These are phyloP conservation scores for Cubamyces lactineus DNA, from an alignment of 768 basidiomycete species.

Conservation along the genomic window DNA sequence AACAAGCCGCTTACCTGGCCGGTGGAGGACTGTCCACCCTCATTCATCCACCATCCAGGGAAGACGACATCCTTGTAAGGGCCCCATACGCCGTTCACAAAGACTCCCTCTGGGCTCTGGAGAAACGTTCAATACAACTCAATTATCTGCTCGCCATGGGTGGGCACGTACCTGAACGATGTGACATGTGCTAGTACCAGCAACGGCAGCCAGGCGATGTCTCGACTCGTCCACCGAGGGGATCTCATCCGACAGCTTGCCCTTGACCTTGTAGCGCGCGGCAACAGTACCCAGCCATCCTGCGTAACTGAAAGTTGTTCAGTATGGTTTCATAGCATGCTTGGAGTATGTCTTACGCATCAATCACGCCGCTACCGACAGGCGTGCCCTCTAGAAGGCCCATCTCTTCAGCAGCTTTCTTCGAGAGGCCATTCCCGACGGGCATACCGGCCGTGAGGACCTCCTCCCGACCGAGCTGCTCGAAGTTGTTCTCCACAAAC, in stretches of 20 bases:
- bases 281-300: slow-evolving; percentile 98
- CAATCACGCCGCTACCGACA: slow-evolving; percentile 94
- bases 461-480: slow-evolving; percentile 69
- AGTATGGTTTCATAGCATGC: slow-evolving; percentile 2
- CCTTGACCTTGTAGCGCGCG: slow-evolving; percentile 61
- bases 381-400: slow-evolving; percentile 86
- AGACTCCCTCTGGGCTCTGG: slow-evolving; percentile 79
- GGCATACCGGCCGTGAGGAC: slow-evolving; percentile 85
- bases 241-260: slow-evolving; percentile 49
- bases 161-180: slow-evolving; percentile 72
- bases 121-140: neutral
- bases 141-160: neutral
- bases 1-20: slow-evolving; percentile 64
- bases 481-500: slow-evolving; percentile 69
- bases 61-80: slow-evolving; percentile 91
- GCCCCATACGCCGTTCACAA: slow-evolving; percentile 93
- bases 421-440: slow-evolving; percentile 81
- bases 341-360: slow-evolving; percentile 64
- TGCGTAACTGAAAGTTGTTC: slow-evolving; percentile 61
- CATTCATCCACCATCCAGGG: slow-evolving; percentile 99
- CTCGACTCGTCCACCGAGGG: slow-evolving; percentile 77
- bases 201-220: slow-evolving; percentile 87
- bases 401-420: slow-evolving; percentile 79
- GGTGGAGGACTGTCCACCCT: slow-evolving; percentile 97
- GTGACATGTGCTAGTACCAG: slow-evolving; percentile 97